A percentile compares a stretch with the other conserved stretches of the same genome.
phyloP scores from a whole-genome alignment of 148 eudicot species.

The Beta vulgaris region DNA sequence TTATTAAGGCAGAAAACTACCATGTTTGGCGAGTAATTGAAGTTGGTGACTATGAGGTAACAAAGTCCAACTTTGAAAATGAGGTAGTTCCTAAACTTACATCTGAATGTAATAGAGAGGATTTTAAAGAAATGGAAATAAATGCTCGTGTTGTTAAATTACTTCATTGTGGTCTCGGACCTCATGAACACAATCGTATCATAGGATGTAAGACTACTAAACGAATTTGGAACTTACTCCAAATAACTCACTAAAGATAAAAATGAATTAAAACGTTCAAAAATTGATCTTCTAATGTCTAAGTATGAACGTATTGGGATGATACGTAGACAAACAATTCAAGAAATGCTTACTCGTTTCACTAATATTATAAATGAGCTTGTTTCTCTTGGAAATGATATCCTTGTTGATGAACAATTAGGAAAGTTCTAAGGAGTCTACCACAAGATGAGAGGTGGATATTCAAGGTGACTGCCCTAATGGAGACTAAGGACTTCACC shows the following conservation, averaged over 20 bases:
- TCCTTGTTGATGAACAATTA: not conserved
- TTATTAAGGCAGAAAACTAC: not conserved
- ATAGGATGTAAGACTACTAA: not conserved
- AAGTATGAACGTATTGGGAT: not conserved
- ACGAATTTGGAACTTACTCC: not conserved
- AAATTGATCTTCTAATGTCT: not conserved
- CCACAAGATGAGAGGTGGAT: not conserved
- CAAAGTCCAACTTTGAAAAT: not conserved
- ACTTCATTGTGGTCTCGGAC: too few relatives aligned
- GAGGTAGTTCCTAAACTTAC: not conserved
- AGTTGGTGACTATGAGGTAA: not conserved
- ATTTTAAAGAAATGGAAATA: not conserved
- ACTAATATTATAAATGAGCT: not conserved
- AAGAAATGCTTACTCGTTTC: not conserved
- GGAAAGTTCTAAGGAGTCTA: not conserved
- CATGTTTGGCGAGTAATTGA: not conserved
- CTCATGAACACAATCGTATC: not conserved
- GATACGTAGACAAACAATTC: not conserved
- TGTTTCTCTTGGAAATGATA: not conserved
- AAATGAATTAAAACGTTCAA: not conserved
- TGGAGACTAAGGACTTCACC: not conserved
- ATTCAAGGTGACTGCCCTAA: not conserved
- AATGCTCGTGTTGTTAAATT: not conserved
- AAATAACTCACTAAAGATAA: not conserved
- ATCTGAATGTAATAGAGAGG: not conserved